A percentile compares a stretch with the other conserved stretches of the same genome.
Evolutionary conservation across 495 filamentous ascomycete genomes (phyloP).

Genomic region (Penicillium egyptiacum): DNA sequence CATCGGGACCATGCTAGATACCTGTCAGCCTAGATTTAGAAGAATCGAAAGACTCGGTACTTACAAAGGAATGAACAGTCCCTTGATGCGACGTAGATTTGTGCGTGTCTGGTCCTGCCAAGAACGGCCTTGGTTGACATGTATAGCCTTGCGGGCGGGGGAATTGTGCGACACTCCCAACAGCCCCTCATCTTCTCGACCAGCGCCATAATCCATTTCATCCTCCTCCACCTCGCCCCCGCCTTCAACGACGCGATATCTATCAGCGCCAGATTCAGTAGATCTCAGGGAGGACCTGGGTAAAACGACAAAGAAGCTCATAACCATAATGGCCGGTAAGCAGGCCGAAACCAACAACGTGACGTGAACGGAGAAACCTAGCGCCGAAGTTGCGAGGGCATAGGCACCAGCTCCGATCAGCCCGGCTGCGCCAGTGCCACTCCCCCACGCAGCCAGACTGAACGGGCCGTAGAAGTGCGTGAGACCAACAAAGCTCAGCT

Average conservation of each 20-base stretch:
- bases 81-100: constrained; percentile 53
- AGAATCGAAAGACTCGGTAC: constrained; percentile 16
- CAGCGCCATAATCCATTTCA: constrained; percentile 32
- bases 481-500: constrained; percentile 83
- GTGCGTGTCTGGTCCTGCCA: constrained; percentile 41
- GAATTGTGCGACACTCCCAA: constrained; percentile 34
- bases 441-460: constrained; percentile 88
- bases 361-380: constrained; percentile 66
- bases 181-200: constrained; percentile 40
- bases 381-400: constrained; percentile 74
- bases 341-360: constrained; percentile 75
- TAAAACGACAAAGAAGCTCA: constrained; percentile 79
- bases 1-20: constrained; percentile 78
- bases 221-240: constrained; percentile 45
- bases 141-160: constrained; percentile 23
- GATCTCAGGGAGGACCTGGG: constrained; percentile 60
- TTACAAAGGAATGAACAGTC: constrained; percentile 68
- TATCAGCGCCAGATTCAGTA: constrained; percentile 10
- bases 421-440: constrained; percentile 88
- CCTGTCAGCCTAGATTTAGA: constrained; percentile 24
- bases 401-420: constrained; percentile 85
- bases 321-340: constrained; percentile 77
- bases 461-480: constrained; percentile 94
- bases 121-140: constrained; percentile 2
- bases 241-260: constrained; percentile 36